phyloP scores from a whole-genome alignment of 768 basidiomycete genomes.

The Pleurotus djamor region DNA sequence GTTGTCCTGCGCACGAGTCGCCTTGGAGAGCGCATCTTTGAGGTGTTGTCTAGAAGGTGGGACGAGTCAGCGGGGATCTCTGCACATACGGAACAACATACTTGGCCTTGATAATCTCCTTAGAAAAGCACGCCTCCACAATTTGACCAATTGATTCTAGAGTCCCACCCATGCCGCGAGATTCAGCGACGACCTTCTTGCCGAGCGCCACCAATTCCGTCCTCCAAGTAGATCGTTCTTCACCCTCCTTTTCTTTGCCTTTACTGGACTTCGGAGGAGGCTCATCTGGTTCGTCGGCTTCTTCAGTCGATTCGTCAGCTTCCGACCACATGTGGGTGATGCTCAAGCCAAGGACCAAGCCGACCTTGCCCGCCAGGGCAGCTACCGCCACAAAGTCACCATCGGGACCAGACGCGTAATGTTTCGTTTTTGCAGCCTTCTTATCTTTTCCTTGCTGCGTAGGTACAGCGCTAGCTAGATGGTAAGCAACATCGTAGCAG shows the following conservation, averaged over 20 bases:
- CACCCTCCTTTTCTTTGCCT: conserved; percentile 9
- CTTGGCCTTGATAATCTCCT: conserved; percentile 65
- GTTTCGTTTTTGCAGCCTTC: conserved; percentile 16
- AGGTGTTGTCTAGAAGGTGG: conserved; percentile 43
- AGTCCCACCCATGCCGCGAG: conserved; percentile 50
- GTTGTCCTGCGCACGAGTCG: conserved; percentile 62
- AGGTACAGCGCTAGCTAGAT: conserved; percentile 27
- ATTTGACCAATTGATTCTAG: conserved; percentile 54
- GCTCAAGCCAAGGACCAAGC: conserved; percentile 44
- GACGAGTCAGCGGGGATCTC: conserved; percentile 7
- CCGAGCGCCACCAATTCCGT: conserved; percentile 27
- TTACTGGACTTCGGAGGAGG: not conserved
- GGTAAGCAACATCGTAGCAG: conserved; percentile 64
- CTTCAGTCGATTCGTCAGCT: conserved; percentile 15
- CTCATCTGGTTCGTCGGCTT: conserved; percentile 6
- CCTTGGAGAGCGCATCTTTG: conserved; percentile 58
- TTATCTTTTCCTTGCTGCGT: not conserved
- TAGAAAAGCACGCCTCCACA: conserved; percentile 47
- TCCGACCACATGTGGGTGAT: conserved; percentile 15
- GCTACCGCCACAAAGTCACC: conserved; percentile 40
- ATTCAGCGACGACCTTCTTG: conserved; percentile 37
- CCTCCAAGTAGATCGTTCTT: conserved; percentile 15
- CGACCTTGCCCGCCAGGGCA: conserved; percentile 51
- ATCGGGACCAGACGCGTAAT: not conserved
- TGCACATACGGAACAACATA: conserved; percentile 25